Evolutionary conservation across 75 land plant species (phyloP).

Genomic region (Picea glauca): DNA sequence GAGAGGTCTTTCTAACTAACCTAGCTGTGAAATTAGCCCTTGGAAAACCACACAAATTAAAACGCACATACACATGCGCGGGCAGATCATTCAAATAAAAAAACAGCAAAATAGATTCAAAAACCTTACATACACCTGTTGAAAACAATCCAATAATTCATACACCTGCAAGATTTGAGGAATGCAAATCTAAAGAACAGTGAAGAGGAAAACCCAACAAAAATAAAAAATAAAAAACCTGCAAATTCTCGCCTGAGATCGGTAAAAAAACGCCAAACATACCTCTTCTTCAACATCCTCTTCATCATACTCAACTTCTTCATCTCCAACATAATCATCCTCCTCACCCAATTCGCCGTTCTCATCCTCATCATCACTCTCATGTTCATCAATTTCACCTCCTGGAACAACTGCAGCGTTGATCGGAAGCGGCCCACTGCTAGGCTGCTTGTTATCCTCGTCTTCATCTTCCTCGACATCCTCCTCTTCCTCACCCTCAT

Average conservation of each 20-base stretch:
- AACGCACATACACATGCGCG: background rate
- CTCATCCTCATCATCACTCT: constrained; percentile 50
- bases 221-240: background rate
- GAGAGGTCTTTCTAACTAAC: too few relatives aligned
- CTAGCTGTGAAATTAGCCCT: background rate
- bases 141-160: too few relatives aligned
- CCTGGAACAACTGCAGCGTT: constrained; percentile 50
- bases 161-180: too few relatives aligned
- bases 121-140: background rate
- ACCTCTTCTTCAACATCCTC: constrained; percentile 53
- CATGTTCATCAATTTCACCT: constrained; percentile 51
- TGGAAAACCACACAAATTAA: background rate
- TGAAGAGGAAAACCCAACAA: background rate
- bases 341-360: constrained; percentile 53
- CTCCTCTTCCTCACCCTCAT: constrained; percentile 46
- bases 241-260: background rate
- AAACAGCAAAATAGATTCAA: background rate
- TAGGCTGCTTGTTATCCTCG: constrained; percentile 23
- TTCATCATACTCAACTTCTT: constrained; percentile 61
- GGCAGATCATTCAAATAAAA: background rate
- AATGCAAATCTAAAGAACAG: background rate
- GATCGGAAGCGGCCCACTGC: constrained; percentile 27
- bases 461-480: constrained; percentile 59
- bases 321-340: constrained; percentile 40
- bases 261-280: background rate